Conservation (phyloP, 352 stramenopile genomes). For the Phytophthora pisi region DNA sequence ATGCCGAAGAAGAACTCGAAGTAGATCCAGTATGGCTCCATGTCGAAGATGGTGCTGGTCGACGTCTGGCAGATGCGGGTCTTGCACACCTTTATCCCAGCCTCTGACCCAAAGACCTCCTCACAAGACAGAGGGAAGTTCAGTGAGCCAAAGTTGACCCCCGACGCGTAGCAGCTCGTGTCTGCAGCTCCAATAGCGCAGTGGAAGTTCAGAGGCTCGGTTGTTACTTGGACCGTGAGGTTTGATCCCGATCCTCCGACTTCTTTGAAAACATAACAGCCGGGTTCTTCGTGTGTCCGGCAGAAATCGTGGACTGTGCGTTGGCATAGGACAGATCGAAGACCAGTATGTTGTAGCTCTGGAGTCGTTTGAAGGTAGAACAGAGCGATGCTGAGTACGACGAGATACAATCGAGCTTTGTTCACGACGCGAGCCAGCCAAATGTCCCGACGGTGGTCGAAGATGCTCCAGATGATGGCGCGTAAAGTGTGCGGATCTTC, state of each 20-base stretch:
- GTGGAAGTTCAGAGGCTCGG: slow-evolving; percentile 31
- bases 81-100: slow-evolving; percentile 38
- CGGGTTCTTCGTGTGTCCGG: slow-evolving; percentile 28
- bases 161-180: slow-evolving; percentile 34
- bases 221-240: slow-evolving; percentile 22
- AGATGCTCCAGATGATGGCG: slow-evolving; percentile 46
- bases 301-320: slow-evolving; percentile 52
- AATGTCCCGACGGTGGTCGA: slow-evolving; percentile 49
- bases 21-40: slow-evolving; percentile 60
- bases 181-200: slow-evolving; percentile 24
- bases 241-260: slow-evolving; percentile 4
- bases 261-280: slow-evolving; percentile 42
- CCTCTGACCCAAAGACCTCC: slow-evolving; percentile 24
- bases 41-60: slow-evolving; percentile 41
- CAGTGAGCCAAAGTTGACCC: slow-evolving; percentile 43
- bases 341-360: slow-evolving; percentile 53
- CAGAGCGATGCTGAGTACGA: slow-evolving; percentile 51
- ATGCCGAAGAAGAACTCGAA: slow-evolving; percentile 50
- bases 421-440: slow-evolving; percentile 33
- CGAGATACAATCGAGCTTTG: slow-evolving; percentile 32
- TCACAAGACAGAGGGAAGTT: slow-evolving; percentile 28
- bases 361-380: slow-evolving; percentile 65
- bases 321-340: slow-evolving; percentile 44
- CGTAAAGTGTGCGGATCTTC: slow-evolving; percentile 33
- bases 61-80: slow-evolving; percentile 45